Conservation (phyloP, 2,329 filamentous ascomycete genomes). For the Xylariaceae sp. region DNA sequence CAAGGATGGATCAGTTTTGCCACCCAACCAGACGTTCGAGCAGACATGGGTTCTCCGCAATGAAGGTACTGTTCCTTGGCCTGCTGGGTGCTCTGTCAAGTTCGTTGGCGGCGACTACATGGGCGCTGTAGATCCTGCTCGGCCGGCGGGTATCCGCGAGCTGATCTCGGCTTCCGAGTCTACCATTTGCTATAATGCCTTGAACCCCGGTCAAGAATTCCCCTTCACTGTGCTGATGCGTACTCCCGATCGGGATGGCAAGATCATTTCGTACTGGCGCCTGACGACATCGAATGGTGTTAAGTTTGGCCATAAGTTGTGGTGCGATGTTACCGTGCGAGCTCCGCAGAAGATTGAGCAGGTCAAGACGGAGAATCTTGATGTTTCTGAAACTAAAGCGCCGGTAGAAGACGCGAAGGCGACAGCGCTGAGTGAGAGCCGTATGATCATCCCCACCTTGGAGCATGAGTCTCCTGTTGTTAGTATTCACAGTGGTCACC, state of each 20-base stretch:
- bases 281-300: constrained; percentile 73
- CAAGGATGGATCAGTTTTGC: constrained; percentile 67
- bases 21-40: constrained; percentile 68
- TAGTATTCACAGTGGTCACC: constrained; percentile 66
- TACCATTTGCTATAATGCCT: constrained; percentile 63
- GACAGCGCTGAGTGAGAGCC: constrained; percentile 42
- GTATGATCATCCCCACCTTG: constrained; percentile 95
- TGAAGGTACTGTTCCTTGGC: constrained; percentile 73
- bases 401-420: constrained; percentile 7
- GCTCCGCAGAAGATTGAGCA: constrained; percentile 33
- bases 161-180: constrained; percentile 77
- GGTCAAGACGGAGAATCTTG: background rate
- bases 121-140: constrained; percentile 78
- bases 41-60: constrained; percentile 93
- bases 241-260: constrained; percentile 69
- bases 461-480: constrained; percentile 86
- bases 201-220: constrained; percentile 69
- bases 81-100: constrained; percentile 80
- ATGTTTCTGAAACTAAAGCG: constrained; percentile 14
- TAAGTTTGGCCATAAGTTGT: constrained; percentile 88
- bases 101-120: constrained; percentile 95
- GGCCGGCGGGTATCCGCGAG: constrained; percentile 71
- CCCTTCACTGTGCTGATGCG: constrained; percentile 82
- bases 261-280: constrained; percentile 93
- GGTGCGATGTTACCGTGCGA: constrained; percentile 82